Evolutionary conservation across 371 early-diverging fungal species (phyloP), one percentile per base, ranked within the genome.

Genomic region (Chytridium lagenaria): DNA sequence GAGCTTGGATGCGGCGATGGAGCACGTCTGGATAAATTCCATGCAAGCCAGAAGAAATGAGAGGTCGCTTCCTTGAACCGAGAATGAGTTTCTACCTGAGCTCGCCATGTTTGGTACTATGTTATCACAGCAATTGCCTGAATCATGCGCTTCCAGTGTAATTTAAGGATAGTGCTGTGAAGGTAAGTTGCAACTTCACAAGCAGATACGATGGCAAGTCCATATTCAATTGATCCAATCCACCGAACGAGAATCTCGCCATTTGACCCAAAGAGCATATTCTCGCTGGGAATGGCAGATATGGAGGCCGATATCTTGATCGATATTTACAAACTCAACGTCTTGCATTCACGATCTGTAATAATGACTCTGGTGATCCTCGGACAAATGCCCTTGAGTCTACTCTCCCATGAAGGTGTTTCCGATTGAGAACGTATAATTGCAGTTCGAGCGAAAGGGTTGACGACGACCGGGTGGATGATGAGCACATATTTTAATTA

Each of bases 131-230:
- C 36, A 16, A 61, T 26, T 2, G 34, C 61, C 3, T 61, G 30
- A 34, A 61, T 37, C 61, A 61, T 61, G 10, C 61, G 30, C n/a
- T 3, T 7, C 23, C 61, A 34, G 34, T 61, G 61, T 12, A 61
- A 34, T 5, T 12, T 3, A 15, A 61, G 61, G 34, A 37, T 61
- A 23, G 36, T 22, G 36, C 15, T 34, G 19, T 61, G 36, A 3
- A 37, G 3, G 37, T 33, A 61, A 61, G 36, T 7, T 34, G 37
- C 7, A 61, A 2, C 37, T 61, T 61, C 5, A 61, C 7, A 34
- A 61, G 61, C 10, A 61, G 31, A 34, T 61, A 61, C 15, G 31
- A 34, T 10, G 61, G 61, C 2, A 10, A 7, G 2, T 37, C 61
- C 23, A 16, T 26, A 10, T 28, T 23, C n/a, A 7, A 12, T 10